Conservation (phyloP, 2,329 filamentous ascomycete species). For the Byssothecium circinans region DNA sequence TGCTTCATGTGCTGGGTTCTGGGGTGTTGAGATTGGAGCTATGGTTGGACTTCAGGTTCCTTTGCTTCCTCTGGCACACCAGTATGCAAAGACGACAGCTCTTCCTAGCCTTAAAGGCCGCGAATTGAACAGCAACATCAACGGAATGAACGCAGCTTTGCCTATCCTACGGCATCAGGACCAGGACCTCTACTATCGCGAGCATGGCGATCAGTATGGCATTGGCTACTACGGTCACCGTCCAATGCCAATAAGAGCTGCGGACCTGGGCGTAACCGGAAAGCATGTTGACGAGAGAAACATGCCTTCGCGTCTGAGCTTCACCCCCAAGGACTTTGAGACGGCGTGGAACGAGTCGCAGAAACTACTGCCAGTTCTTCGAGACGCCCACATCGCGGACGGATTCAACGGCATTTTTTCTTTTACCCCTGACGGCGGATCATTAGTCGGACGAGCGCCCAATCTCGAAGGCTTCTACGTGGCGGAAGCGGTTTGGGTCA, state of each 20-base stretch:
- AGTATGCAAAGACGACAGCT: slow-evolving; percentile 64
- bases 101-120: slow-evolving; percentile 50
- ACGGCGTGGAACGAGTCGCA: slow-evolving; percentile 62
- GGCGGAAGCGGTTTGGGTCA: slow-evolving; percentile 68
- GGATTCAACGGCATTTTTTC: slow-evolving; percentile 70
- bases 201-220: slow-evolving; percentile 64
- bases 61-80: slow-evolving; percentile 63
- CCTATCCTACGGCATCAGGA: slow-evolving; percentile 67
- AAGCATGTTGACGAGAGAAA: slow-evolving; percentile 59
- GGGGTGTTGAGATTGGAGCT: slow-evolving; percentile 65
- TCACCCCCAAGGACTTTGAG: slow-evolving; percentile 62
- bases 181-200: slow-evolving; percentile 65
- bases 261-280: slow-evolving; percentile 56
- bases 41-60: slow-evolving; percentile 63
- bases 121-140: slow-evolving; percentile 45
- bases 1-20: slow-evolving; percentile 66
- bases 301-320: slow-evolving; percentile 65
- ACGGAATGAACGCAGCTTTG: slow-evolving; percentile 53
- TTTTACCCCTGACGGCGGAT: slow-evolving; percentile 65
- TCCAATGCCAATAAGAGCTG: slow-evolving; percentile 62
- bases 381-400: slow-evolving; percentile 55
- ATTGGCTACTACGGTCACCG: slow-evolving; percentile 67
- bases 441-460: slow-evolving; percentile 61
- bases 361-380: slow-evolving; percentile 57
- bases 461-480: slow-evolving; percentile 64